Conservation (phyloP, 768 basidiomycete species). For the Hemileccinum impolitum region DNA sequence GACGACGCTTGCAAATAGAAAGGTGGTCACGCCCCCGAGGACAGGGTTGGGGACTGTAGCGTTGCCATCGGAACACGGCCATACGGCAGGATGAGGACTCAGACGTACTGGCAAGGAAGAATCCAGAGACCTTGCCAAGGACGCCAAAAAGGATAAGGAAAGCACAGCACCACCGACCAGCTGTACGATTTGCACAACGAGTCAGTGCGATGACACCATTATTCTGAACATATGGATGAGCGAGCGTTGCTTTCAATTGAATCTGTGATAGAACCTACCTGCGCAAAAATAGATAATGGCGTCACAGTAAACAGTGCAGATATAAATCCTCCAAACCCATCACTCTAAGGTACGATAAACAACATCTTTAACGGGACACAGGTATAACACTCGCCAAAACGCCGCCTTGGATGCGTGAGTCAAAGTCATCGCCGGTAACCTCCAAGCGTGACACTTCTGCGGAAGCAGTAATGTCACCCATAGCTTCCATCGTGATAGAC, state of each 20-base stretch:
- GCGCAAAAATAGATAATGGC: slow-evolving; percentile 77
- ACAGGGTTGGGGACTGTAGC: slow-evolving; percentile 68
- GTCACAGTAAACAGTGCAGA: slow-evolving; percentile 80
- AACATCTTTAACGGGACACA: neutral
- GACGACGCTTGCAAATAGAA: slow-evolving; percentile 75
- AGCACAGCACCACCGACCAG: slow-evolving; percentile 74
- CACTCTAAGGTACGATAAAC: slow-evolving; percentile 41
- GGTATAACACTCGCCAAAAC: slow-evolving; percentile 46
- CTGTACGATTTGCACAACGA: slow-evolving; percentile 75
- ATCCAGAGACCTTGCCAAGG: slow-evolving; percentile 77
- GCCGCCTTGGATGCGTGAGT: slow-evolving; percentile 80
- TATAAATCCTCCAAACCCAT: slow-evolving; percentile 78
- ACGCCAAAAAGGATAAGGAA: slow-evolving; percentile 81
- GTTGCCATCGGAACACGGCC: neutral
- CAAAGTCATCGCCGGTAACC: slow-evolving; percentile 74
- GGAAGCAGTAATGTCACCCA: slow-evolving; percentile 80
- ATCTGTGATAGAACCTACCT: slow-evolving; percentile 27
- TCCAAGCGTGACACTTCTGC: slow-evolving; percentile 76
- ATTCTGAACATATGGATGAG: slow-evolving; percentile 41
- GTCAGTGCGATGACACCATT: slow-evolving; percentile 84
- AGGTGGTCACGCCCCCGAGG: slow-evolving; percentile 83
- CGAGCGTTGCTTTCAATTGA: neutral
- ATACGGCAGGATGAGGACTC: no score
- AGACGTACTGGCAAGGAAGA: slow-evolving; percentile 68
- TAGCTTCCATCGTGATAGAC: slow-evolving; percentile 77